Base-by-base conservation (phyloP, 768 basidiomycete species). In the Russula vinacea region DNA sequence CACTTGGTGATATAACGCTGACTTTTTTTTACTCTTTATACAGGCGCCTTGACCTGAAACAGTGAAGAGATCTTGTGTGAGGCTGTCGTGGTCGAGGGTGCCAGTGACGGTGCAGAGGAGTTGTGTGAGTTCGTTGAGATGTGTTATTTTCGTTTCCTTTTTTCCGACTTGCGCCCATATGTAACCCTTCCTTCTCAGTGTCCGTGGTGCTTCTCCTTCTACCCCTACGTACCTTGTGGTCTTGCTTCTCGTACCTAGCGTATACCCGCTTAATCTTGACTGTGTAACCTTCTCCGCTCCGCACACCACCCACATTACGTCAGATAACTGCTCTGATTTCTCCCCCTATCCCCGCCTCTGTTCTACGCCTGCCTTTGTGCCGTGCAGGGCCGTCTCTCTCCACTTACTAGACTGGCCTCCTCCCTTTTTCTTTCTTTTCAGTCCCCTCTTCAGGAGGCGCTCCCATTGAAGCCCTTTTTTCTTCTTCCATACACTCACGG, bases 241-340 rank as follows among this genome's bases (percentile, higher is more conserved):
- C 50, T n/a, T 53, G 45, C 44, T 56, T 53, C 51, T 35, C 40
- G 22, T 51, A 50, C 13, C 44, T 62, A 62, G 33, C 37, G n/a
- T 64, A 64, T 64, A 64, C 63, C 63, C 17, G 9, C 63, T 29
- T 64, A 64, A 64, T 64, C 33, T 50, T 13, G 35, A 22, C 45
- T 49, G 24, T 14, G 40, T 29, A 14, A 32, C 8, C 17, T 8
- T 17, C 22, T 17, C 22, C 57, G 24, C 11, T 17, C 7, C 5
- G n/a, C 37, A 13, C 24, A 22, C 26, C 10, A 6, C 5, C 52
- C 19, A 22, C n/a, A 45, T 17, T 29, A 29, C 55, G 40, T 56
- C 45, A 24, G 42, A 8, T 3, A 1, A 7, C 37, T 19, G 39
- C n/a, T 33, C 24, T 13, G 6, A 2, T 47, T n/a, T 33, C 33